Evolutionary conservation across 192 early-diverging fungal genomes (phyloP).

Genomic region (Coemansia sp.): DNA sequence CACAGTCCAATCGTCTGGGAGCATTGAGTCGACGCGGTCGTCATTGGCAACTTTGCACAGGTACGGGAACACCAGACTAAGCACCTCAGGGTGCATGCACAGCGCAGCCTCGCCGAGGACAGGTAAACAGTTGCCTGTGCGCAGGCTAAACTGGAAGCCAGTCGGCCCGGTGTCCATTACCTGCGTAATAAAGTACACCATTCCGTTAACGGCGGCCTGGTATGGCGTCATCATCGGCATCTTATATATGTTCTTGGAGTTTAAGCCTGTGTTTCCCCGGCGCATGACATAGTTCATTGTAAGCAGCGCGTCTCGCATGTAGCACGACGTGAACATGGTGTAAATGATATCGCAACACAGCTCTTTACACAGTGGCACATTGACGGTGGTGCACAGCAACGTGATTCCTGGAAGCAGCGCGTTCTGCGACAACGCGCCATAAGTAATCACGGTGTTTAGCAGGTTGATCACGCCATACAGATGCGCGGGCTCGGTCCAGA

Average conservation of each 20-base stretch:
- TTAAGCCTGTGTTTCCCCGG: conserved; percentile 24
- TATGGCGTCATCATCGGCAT: conserved; percentile 30
- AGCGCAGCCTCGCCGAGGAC: conserved; percentile 47
- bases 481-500: conserved; percentile 38
- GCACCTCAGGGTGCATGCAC: conserved; percentile 42
- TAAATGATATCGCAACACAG: conserved; percentile 44
- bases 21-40: conserved; percentile 42
- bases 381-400: conserved; percentile 46
- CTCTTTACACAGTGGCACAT: conserved; percentile 24
- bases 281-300: conserved; percentile 49
- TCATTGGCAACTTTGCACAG: conserved; percentile 49
- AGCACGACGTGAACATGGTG: conserved; percentile 51
- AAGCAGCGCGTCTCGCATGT: conserved; percentile 52
- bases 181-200: conserved; percentile 52
- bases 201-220: conserved; percentile 50
- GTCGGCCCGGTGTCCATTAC: conserved; percentile 52
- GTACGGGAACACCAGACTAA: conserved; percentile 47
- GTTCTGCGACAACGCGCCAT: conserved; percentile 36
- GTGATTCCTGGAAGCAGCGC: conserved; percentile 28
- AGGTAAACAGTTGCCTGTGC: conserved; percentile 51
- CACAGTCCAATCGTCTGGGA: conserved; percentile 38
- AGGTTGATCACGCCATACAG: conserved; percentile 34
- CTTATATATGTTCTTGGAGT: conserved; percentile 24
- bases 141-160: conserved; percentile 51
- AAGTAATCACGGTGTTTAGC: conserved; percentile 46